Percentiles rank a stretch among this genome's conserved stretches.
Evolutionary conservation across 805 yeast genomes (phyloP).

Genomic region (Hanseniaspora lachancei): DNA sequence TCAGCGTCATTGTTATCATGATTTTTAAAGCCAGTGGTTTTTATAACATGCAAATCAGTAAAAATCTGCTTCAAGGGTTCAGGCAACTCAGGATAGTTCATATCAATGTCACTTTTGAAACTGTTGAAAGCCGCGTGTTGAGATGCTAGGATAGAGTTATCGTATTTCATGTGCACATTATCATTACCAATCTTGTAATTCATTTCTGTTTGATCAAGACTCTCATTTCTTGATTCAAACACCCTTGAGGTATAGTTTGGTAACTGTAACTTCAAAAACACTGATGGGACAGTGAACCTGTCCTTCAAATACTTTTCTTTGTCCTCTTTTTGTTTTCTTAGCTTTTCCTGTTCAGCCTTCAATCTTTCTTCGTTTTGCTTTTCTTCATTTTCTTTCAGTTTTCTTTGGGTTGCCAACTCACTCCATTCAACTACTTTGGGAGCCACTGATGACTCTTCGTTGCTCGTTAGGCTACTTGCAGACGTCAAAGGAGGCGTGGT

Average conservation of each 20-base stretch:
- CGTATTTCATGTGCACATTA: neutral
- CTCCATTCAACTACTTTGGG: constrained; percentile 8
- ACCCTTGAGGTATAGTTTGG: neutral
- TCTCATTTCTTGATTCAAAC: neutral
- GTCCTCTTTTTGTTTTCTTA: neutral
- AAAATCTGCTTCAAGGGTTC: neutral
- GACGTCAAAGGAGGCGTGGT: neutral
- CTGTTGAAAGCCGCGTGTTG: neutral
- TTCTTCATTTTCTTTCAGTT: constrained; percentile 4
- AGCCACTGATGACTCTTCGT: neutral
- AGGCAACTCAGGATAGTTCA: neutral
- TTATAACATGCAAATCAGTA: neutral
- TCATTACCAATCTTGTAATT: neutral
- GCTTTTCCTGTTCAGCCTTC: neutral
- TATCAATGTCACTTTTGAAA: neutral
- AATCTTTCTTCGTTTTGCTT: neutral
- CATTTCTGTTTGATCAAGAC: neutral
- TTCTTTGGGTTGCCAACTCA: constrained; percentile 6
- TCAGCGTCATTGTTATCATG: neutral
- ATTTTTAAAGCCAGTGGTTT: neutral
- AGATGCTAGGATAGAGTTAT: neutral
- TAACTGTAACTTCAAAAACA: neutral
- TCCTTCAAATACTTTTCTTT: neutral
- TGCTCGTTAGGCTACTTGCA: neutral
- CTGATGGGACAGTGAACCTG: neutral